These are phyloP conservation scores for Trichoderma pleuroti DNA, from an alignment of 2,329 filamentous ascomycete species.

Conservation along the genomic window DNA sequence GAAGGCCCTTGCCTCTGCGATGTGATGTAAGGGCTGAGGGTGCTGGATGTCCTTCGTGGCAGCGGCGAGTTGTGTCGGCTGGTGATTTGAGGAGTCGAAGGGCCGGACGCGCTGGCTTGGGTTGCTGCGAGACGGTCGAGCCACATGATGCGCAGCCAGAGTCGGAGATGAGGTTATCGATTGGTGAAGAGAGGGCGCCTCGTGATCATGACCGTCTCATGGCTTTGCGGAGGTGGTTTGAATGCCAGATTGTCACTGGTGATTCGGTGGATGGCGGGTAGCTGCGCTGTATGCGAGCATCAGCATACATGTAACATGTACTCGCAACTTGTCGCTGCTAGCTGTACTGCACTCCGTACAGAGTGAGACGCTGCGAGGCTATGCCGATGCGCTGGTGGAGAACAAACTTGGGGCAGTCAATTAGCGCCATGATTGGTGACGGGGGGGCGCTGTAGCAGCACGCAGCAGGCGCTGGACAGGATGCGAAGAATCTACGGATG, in stretches of 20 bases:
- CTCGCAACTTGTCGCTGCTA: not conserved
- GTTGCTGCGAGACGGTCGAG: constrained; percentile 74
- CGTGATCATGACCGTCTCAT: constrained; percentile 12
- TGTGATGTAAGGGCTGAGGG: constrained; percentile 64
- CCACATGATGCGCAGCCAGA: constrained; percentile 62
- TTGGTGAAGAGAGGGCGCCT: not conserved
- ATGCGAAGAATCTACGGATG: not conserved
- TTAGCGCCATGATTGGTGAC: constrained; percentile 1
- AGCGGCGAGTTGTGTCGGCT: constrained; percentile 71
- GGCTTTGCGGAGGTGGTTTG: not conserved
- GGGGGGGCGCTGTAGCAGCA: not conserved
- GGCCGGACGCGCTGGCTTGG: constrained; percentile 57
- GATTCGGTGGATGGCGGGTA: not conserved
- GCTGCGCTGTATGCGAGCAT: not conserved
- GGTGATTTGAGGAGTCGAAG: constrained; percentile 58
- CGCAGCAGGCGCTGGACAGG: not conserved
- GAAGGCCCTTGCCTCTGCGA: constrained; percentile 65
- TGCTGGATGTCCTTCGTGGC: constrained; percentile 63
- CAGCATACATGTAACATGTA: not conserved
- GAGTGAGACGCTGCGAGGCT: not conserved
- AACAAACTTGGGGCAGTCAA: not conserved
- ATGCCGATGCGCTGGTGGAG: not conserved
- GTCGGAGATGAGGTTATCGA: constrained; percentile 1
- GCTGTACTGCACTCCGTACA: not conserved
- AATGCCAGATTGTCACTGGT: not conserved